These are phyloP conservation scores for Torulaspora maleeae DNA, from an alignment of 805 yeast species.

Conservation along the genomic window DNA sequence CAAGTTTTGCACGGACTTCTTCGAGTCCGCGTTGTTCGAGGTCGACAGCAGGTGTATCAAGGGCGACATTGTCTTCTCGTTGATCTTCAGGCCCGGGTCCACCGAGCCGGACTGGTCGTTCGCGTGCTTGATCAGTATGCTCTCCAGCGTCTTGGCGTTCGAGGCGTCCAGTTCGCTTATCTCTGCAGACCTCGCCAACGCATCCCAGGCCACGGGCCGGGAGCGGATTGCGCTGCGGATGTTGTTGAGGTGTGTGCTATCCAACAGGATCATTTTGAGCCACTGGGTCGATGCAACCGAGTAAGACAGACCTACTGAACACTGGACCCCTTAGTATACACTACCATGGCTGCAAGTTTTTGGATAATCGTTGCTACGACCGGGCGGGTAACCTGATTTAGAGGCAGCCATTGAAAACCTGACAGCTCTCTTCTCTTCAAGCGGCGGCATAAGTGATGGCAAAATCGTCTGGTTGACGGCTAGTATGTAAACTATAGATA, in stretches of 20 bases:
- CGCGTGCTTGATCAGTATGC: conserved; percentile 22
- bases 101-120: conserved; percentile 46
- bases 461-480: no score
- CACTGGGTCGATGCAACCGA: not conserved
- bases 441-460: no score
- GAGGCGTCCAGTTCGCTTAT: conserved; percentile 66
- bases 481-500: no score
- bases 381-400: conserved; percentile 2
- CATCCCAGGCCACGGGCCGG: conserved; percentile 89
- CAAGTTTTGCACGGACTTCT: conserved; percentile 31
- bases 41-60: conserved; percentile 30
- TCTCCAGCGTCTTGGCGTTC: conserved; percentile 33
- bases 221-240: conserved; percentile 64
- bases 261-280: conserved; percentile 39
- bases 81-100: conserved; percentile 24
- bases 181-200: conserved; percentile 68
- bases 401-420: not conserved
- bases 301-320: not conserved
- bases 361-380: not conserved
- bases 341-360: not conserved
- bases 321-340: conserved; percentile 1
- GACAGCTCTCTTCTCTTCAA: no score
- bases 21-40: conserved; percentile 27
- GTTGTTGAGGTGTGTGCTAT: conserved; percentile 63
- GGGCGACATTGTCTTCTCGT: conserved; percentile 17